These are phyloP conservation scores for Trichoderma semiorbis DNA, from an alignment of 2,329 filamentous ascomycete species.

Conservation along the genomic window DNA sequence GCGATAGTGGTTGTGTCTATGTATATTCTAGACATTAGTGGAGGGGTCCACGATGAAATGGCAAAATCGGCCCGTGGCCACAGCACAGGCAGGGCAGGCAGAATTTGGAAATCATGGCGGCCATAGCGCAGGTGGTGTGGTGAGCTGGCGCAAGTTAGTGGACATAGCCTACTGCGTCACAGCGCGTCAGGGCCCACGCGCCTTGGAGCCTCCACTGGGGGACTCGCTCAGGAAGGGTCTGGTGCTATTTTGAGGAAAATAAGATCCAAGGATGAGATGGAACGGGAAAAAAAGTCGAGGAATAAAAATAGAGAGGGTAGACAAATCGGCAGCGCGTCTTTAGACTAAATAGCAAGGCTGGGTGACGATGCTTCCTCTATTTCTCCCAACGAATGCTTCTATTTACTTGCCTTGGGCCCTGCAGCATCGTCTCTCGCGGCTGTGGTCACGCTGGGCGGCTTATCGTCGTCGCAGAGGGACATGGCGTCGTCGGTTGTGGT, in stretches of 20 bases:
- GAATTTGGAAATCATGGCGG: background rate
- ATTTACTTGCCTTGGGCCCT: constrained; percentile 12
- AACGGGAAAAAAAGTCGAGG: background rate
- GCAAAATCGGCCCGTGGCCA: constrained; percentile 5
- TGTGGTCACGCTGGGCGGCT: constrained; percentile 12
- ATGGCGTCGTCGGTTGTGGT: constrained; percentile 3
- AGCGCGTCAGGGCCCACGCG: constrained; percentile 14
- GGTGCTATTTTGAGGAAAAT: background rate
- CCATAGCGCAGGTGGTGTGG: background rate
- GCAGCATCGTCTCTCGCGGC: background rate
- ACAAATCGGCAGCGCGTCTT: background rate
- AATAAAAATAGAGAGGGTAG: background rate
- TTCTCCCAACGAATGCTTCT: background rate
- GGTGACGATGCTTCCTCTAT: background rate
- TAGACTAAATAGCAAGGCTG: background rate
- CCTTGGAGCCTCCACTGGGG: background rate
- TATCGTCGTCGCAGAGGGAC: constrained; percentile 11
- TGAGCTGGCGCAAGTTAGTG: constrained; percentile 11
- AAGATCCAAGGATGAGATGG: background rate
- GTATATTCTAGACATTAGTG: constrained; percentile 17
- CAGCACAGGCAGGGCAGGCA: background rate
- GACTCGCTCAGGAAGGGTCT: background rate
- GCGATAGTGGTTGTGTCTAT: constrained; percentile 20
- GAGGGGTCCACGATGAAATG: constrained; percentile 8
- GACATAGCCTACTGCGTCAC: constrained; percentile 10